Evolutionary conservation across 495 filamentous ascomycete genomes (phyloP).

Genomic region (Pyrenula massariospora): DNA sequence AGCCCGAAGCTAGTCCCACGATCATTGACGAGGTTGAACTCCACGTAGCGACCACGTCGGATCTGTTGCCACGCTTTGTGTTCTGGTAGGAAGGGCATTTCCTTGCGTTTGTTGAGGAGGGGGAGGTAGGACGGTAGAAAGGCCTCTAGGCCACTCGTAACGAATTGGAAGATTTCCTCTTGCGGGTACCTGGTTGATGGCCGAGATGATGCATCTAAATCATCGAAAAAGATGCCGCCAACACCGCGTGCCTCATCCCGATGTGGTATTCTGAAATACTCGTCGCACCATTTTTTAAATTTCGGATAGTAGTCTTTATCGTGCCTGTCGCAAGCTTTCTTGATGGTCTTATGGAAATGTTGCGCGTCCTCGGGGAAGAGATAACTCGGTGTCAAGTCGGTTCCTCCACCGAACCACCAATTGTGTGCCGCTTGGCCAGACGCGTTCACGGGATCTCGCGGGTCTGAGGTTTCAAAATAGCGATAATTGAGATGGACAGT

Average conservation of each 20-base stretch:
- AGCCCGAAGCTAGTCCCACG: slow-evolving; percentile 90
- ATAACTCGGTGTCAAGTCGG: slow-evolving; percentile 86
- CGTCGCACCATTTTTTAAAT: slow-evolving; percentile 98
- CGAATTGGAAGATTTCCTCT: slow-evolving; percentile 86
- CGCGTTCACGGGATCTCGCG: slow-evolving; percentile 45
- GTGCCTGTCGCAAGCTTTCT: slow-evolving; percentile 87
- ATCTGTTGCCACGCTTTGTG: slow-evolving; percentile 98
- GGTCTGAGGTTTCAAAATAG: slow-evolving; percentile 84
- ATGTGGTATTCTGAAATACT: slow-evolving; percentile 92
- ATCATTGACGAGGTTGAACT: slow-evolving; percentile 98
- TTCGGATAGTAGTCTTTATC: slow-evolving; percentile 84
- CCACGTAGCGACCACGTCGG: slow-evolving; percentile 83
- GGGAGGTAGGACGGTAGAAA: slow-evolving; percentile 90
- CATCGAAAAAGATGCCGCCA: slow-evolving; percentile 98
- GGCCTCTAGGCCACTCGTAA: slow-evolving; percentile 68
- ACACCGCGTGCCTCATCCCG: slow-evolving; percentile 80
- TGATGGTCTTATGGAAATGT: slow-evolving; percentile 90
- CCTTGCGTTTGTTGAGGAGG: slow-evolving; percentile 76
- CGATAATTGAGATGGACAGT: slow-evolving; percentile 98
- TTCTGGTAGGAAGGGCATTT: slow-evolving; percentile 71
- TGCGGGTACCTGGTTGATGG: slow-evolving; percentile 61
- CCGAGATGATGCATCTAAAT: slow-evolving; percentile 60
- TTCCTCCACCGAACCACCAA: slow-evolving; percentile 98
- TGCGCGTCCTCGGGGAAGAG: slow-evolving; percentile 94
- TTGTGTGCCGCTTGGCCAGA: slow-evolving; percentile 57